Percentiles rank a stretch among this genome's conserved stretches.
phyloP scores from a whole-genome alignment of 768 basidiomycete genomes.

The Psilocybe tampanensis region DNA sequence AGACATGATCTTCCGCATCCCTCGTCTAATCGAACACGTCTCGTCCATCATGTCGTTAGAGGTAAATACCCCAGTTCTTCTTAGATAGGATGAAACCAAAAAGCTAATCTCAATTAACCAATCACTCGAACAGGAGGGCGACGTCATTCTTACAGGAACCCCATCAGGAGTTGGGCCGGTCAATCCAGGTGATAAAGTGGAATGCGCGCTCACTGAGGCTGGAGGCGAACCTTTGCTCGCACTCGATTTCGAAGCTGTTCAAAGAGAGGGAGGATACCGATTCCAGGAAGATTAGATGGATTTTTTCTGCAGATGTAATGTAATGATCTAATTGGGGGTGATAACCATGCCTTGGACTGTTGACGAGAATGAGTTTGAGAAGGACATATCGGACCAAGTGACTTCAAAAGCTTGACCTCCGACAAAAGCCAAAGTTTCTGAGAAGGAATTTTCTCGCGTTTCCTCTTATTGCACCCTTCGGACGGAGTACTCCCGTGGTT shows the following conservation, averaged over 20 bases:
- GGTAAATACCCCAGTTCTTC: constrained; percentile 40
- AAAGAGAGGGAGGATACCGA: constrained; percentile 64
- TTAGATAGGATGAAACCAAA: neutral
- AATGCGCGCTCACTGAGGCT: constrained; percentile 66
- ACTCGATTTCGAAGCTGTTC: constrained; percentile 65
- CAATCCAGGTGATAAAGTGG: constrained; percentile 73
- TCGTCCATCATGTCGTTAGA: constrained; percentile 98
- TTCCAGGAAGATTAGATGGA: constrained; percentile 11
- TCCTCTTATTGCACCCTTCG: too few relatives aligned
- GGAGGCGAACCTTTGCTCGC: constrained; percentile 57
- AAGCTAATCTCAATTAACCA: neutral
- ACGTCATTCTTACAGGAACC: constrained; percentile 90
- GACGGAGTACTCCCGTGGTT: too few relatives aligned
- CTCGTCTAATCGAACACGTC: constrained; percentile 84
- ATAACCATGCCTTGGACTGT: too few relatives aligned
- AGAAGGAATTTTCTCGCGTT: too few relatives aligned
- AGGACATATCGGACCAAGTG: too few relatives aligned
- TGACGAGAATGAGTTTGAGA: too few relatives aligned
- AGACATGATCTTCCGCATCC: constrained; percentile 94
- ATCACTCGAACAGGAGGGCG: constrained; percentile 66
- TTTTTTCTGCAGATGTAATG: too few relatives aligned
- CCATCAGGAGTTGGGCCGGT: constrained; percentile 89
- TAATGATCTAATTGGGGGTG: too few relatives aligned
- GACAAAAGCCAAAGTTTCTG: too few relatives aligned
- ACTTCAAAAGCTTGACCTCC: too few relatives aligned